Base-by-base conservation (phyloP, 345 rosid species). In the Hibiscus syriacus region DNA sequence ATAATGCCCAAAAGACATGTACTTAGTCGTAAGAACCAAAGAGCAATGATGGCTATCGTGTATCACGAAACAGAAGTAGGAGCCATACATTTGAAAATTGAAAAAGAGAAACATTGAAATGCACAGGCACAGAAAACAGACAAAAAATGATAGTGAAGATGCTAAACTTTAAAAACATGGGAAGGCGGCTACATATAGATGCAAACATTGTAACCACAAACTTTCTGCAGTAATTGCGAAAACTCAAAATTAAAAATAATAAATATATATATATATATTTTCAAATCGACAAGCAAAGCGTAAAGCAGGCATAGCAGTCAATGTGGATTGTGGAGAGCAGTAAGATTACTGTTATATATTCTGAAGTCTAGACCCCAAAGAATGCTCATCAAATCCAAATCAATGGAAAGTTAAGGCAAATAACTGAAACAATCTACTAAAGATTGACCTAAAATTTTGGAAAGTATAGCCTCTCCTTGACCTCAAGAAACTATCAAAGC, bases 1-100 rank as follows among this genome's bases (percentile, higher is more conserved):
- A 58, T 26, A 59, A 68, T 77, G 60, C 52, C 32, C 67, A 62
- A 57, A 29, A 69, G 59, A 27, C 43, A 52, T 34, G 26, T 58
- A 19, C 34, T 70, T 60, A 56, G 48, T 46, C 64, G 13, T 22
- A 69, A 49, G 67, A 30, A 64, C 26, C 0, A 19, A 34, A 3
- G 16, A 9, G 14, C 13, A 17, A 3, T 34, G 25, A 17, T n/a
- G 26, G 27, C 26, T 34, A 16, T 34, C 34, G 64, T 2, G 20
- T n/a, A 6, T 27, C 20, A 19, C 29, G 9, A 30, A 10, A 17
- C 3, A 19, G 17, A n/a, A 7, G 5, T 6, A 32, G 38, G 26
- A 55, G 3, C 14, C 50, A 41, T 58, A 68, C 10, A 16, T 29
- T 29, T 2, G 3, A 20, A 52, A 20, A 7, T 5, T 16, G 30